phyloP scores from a whole-genome alignment of 495 filamentous ascomycete species.

The Neurospora sp. region DNA sequence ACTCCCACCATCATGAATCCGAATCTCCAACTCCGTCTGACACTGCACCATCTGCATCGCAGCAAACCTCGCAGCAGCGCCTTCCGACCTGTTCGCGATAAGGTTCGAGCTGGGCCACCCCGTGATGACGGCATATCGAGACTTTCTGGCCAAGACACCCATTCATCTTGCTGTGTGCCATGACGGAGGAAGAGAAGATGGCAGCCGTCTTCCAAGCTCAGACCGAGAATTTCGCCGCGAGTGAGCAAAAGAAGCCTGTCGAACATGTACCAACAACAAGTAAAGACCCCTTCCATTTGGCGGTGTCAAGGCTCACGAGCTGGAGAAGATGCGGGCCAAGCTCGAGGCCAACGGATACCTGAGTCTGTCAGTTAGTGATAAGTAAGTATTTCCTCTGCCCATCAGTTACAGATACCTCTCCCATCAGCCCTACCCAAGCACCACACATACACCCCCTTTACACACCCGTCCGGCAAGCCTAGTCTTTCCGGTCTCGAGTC shows the following conservation, averaged over 20 bases:
- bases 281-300: background rate
- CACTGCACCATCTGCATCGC: constrained; percentile 4
- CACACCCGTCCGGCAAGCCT: background rate
- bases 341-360: background rate
- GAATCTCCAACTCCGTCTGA: constrained; percentile 24
- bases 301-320: background rate
- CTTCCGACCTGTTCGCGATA: background rate
- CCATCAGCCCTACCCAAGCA: background rate
- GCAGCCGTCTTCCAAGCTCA: constrained; percentile 78
- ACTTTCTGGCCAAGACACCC: no score
- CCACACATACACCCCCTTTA: background rate
- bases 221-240: constrained; percentile 74
- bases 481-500: background rate
- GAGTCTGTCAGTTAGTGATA: background rate
- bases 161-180: constrained; percentile 32
- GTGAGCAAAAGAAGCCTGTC: constrained; percentile 37
- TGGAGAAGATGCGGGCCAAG: background rate
- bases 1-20: constrained; percentile 7
- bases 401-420: background rate
- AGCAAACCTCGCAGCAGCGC: constrained; percentile 15
- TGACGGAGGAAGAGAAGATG: constrained; percentile 85
- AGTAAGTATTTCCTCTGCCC: background rate
- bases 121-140: background rate
- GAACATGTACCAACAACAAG: background rate
- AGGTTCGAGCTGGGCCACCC: background rate